Percentiles rank a stretch among this genome's conserved stretches.
Conservation (phyloP, 208 protist species). For the Trypanosoma boissoni region DNA sequence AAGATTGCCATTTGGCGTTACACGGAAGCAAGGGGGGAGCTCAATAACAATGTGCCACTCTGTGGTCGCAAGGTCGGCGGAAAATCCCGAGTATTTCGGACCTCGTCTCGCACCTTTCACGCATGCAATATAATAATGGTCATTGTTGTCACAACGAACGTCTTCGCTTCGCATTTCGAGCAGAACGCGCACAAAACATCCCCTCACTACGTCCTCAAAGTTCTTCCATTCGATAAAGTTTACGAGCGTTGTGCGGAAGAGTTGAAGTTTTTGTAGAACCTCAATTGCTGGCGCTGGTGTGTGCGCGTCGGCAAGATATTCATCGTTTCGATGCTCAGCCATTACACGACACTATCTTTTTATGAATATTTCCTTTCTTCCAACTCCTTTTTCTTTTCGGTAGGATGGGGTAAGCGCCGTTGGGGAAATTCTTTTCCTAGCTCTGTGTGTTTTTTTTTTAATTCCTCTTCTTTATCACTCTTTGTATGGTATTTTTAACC, state of each 20-base stretch:
- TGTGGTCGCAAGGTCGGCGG: conserved; percentile 72
- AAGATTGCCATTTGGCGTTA: conserved; percentile 80
- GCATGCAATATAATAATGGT: conserved; percentile 89
- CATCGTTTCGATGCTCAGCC: conserved; percentile 2
- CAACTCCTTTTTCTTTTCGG: neutral
- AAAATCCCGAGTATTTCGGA: conserved; percentile 85
- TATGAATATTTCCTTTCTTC: neutral
- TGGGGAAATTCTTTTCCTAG: too few species aligned
- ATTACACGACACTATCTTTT: conserved; percentile 1
- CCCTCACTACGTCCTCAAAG: conserved; percentile 77
- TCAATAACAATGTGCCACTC: conserved; percentile 90
- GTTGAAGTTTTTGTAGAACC: conserved; percentile 73
- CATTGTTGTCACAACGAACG: conserved; percentile 58
- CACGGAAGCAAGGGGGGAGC: conserved; percentile 84
- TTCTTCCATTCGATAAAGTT: conserved; percentile 85
- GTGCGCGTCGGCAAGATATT: conserved; percentile 24
- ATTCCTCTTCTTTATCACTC: neutral
- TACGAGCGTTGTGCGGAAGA: conserved; percentile 84
- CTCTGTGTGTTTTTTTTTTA: neutral
- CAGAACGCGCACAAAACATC: conserved; percentile 89
- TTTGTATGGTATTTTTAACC: too few species aligned
- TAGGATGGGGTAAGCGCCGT: too few species aligned
- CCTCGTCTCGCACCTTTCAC: conserved; percentile 78
- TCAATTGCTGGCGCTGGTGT: conserved; percentile 58
- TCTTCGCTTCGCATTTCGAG: conserved; percentile 88